A percentile compares a stretch with the other conserved stretches of the same genome.
These are phyloP conservation scores for Phytophthora brassicae DNA, from an alignment of 352 stramenopile species.

Conservation along the genomic window DNA sequence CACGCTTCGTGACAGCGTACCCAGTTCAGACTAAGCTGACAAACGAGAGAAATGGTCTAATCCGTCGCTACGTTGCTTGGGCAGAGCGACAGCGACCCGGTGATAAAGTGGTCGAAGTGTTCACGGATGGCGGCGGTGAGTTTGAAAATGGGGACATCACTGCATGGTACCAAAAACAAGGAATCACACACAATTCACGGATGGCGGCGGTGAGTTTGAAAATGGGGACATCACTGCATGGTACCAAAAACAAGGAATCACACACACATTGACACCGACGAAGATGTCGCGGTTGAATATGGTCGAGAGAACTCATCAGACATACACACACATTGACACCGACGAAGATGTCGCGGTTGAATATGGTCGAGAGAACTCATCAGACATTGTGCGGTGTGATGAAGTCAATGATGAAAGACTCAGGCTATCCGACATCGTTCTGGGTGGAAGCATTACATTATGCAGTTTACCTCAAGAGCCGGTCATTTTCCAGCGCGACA, in stretches of 20 bases:
- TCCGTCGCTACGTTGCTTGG: slow-evolving; percentile 2
- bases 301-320: too few species aligned
- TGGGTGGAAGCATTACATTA: background rate
- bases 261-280: background rate
- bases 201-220: slow-evolving; percentile 5
- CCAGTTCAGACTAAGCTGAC: background rate
- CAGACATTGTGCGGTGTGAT: slow-evolving; percentile 2
- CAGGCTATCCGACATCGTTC: slow-evolving; percentile 1
- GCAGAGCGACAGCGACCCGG: background rate
- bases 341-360: background rate
- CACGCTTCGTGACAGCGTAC: background rate
- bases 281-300: slow-evolving; percentile 3
- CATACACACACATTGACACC: background rate
- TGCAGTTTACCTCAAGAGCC: too few species aligned
- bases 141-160: background rate
- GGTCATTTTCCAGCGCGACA: too few species aligned
- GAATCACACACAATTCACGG: slow-evolving; percentile 4
- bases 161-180: slow-evolving; percentile 4
- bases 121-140: slow-evolving; percentile 5
- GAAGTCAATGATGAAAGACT: slow-evolving; percentile 6
- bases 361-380: slow-evolving; percentile 7
- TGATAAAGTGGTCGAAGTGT: background rate
- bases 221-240: background rate
- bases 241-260: slow-evolving; percentile 8
- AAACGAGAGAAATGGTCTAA: background rate